Evolutionary conservation across 176 grass and related monocot genomes (phyloP).

Genomic region (Zoysia pacifica): DNA sequence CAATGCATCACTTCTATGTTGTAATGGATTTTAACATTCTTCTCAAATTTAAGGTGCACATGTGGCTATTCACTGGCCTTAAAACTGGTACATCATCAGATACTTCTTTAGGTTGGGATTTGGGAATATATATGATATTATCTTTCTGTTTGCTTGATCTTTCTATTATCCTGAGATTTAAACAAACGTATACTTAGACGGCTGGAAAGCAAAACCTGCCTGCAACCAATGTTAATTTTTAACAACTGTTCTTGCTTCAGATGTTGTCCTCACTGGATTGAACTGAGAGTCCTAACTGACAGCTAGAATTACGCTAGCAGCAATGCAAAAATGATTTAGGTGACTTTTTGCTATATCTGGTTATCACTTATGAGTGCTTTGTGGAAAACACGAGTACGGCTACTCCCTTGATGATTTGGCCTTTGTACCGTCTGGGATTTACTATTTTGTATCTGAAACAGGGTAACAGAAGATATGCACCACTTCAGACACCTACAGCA

Average conservation of each 20-base stretch:
- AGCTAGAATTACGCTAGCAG: background rate
- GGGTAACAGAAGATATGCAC: constrained; percentile 74
- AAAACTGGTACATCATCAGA: background rate
- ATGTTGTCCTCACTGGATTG: constrained; percentile 13
- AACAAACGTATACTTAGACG: background rate
- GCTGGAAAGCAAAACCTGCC: background rate
- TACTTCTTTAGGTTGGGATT: background rate
- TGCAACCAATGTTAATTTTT: background rate
- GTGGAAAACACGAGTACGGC: background rate
- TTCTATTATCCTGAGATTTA: background rate
- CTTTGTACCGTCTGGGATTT: constrained; percentile 6
- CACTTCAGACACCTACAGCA: constrained; percentile 60
- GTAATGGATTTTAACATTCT: background rate
- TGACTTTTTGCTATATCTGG: constrained; percentile 11
- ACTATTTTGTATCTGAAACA: constrained; percentile 37
- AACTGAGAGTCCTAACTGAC: background rate
- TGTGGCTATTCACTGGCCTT: background rate
- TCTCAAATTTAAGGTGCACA: background rate
- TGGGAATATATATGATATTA: background rate
- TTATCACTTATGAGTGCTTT: constrained; percentile 1
- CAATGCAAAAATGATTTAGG: background rate
- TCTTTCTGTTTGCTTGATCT: background rate
- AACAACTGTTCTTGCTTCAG: constrained; percentile 1
- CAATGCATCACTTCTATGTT: constrained; percentile 27
- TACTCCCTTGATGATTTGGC: constrained; percentile 12